A percentile compares a stretch with the other conserved stretches of the same genome.
Conservation (phyloP, 352 stramenopile genomes). For the Phytophthora cactorum region DNA sequence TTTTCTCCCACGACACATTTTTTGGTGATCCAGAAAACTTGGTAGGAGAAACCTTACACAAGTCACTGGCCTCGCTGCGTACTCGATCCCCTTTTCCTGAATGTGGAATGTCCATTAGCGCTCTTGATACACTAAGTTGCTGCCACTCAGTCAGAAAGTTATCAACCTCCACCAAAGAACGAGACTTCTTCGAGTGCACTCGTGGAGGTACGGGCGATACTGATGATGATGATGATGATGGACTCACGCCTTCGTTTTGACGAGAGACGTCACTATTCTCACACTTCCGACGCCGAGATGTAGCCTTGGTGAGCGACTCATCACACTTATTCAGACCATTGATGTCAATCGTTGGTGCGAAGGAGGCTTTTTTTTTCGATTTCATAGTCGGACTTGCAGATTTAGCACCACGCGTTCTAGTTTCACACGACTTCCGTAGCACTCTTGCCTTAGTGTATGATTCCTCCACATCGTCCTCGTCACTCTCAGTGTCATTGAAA, state of each 20-base stretch:
- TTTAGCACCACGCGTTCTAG: not conserved
- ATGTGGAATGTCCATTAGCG: constrained; percentile 22
- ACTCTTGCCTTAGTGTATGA: not conserved
- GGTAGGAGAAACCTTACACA: not conserved
- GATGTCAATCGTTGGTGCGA: constrained; percentile 2
- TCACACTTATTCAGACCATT: not conserved
- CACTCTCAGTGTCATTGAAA: constrained; percentile 32
- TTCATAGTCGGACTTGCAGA: not conserved
- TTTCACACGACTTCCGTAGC: not conserved
- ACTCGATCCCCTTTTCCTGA: constrained; percentile 4
- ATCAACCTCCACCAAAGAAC: constrained; percentile 16
- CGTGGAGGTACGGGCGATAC: constrained; percentile 14
- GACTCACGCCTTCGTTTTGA: constrained; percentile 7
- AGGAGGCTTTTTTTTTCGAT: constrained; percentile 15
- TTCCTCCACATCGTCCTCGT: constrained; percentile 10
- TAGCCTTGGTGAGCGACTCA: not conserved
- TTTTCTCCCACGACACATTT: not conserved
- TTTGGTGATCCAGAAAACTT: constrained; percentile 10
- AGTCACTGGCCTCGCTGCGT: constrained; percentile 4
- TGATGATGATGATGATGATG: constrained; percentile 8
- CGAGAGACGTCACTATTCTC: constrained; percentile 8
- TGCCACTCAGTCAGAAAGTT: constrained; percentile 47
- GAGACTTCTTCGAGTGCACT: constrained; percentile 1
- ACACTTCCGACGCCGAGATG: constrained; percentile 5
- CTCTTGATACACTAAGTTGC: constrained; percentile 41